Evolutionary conservation across 129 eudicot genomes (phyloP), one percentile per base, ranked within the genome.

Genomic region (Chrysanthemum seticuspe): DNA sequence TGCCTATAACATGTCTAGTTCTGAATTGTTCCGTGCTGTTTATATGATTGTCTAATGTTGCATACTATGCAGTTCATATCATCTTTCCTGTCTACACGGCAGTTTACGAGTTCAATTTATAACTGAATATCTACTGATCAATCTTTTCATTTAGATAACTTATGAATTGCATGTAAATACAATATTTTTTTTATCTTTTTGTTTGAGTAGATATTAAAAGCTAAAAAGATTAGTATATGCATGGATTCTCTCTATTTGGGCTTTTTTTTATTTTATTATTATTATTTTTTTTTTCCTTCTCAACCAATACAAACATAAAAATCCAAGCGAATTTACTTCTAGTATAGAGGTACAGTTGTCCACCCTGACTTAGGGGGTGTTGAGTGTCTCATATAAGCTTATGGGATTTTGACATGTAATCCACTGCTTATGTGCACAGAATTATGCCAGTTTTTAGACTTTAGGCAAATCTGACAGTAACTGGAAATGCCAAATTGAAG

Each of bases 141-240:
- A 1, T 62, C 67, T 29, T 62, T 56, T 34, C 71, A 66, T 66
- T 8, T 65, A 16, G 56, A 66, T 29, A 40, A 65, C 71, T 44
- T 66, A 36, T 15, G 4, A 44, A 54, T 44, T 65, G 51, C 70
- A 7, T 36, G 40, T 50, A 3, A 29, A 10, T 25, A 12, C n/a
- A 66, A 14, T 66, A 10, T 1, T 0, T 66, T 3, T 44, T 65
- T 44, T 44, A n/a, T 16, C 9, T 48, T 44, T 16, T 40, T 40
- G 47, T 40, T 40, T 40, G 47, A 40, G 47, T 40, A 36, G 9
- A 40, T 40, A 36, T 36, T 36, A 7, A 40, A 40, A 40, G 47
- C 44, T 36, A 65, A 65, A 65, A 7, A 60, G 13, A 9, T 60
- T 60, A 25, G 25, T 15, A 40, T 66, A 11, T 66, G n/a, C 54